phyloP scores from a whole-genome alignment of 192 early-diverging fungal genomes.

The Nowakowskiella sp. region DNA sequence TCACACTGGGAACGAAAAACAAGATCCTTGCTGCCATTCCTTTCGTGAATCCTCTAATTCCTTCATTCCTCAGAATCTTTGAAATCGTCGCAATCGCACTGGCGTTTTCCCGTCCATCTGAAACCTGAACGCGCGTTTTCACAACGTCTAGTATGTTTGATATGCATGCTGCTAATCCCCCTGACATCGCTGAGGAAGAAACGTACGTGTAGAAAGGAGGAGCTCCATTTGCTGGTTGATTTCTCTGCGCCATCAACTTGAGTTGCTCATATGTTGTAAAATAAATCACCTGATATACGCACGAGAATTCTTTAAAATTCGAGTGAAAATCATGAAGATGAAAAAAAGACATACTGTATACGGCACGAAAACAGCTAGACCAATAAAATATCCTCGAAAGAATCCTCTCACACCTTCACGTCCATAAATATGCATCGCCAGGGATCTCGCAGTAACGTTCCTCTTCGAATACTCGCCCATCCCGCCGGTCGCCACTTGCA shows the following conservation, averaged over 20 bases:
- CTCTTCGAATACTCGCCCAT: neutral
- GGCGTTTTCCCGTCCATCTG: neutral
- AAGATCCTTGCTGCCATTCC: conserved; percentile 60
- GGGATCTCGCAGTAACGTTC: conserved; percentile 10
- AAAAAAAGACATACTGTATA: conserved; percentile 37
- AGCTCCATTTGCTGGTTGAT: neutral
- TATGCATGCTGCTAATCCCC: conserved; percentile 47
- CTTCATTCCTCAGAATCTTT: conserved; percentile 34
- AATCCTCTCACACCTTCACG: conserved; percentile 58
- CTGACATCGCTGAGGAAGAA: conserved; percentile 49
- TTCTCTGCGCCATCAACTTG: conserved; percentile 15
- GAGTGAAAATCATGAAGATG: neutral
- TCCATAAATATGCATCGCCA: conserved; percentile 42
- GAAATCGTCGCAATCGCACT: neutral
- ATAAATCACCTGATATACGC: conserved; percentile 35
- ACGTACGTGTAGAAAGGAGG: conserved; percentile 53
- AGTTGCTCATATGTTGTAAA: conserved; percentile 62
- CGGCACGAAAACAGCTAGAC: conserved; percentile 67
- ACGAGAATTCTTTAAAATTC: conserved; percentile 5
- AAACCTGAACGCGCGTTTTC: conserved; percentile 72
- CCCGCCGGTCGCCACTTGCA: conserved; percentile 40
- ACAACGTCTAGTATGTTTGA: conserved; percentile 68
- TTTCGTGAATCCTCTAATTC: conserved; percentile 49
- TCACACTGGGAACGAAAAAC: conserved; percentile 61
- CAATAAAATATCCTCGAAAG: conserved; percentile 65